Base-by-base conservation (phyloP, 352 stramenopile genomes). In the Blastocystis sp. region DNA sequence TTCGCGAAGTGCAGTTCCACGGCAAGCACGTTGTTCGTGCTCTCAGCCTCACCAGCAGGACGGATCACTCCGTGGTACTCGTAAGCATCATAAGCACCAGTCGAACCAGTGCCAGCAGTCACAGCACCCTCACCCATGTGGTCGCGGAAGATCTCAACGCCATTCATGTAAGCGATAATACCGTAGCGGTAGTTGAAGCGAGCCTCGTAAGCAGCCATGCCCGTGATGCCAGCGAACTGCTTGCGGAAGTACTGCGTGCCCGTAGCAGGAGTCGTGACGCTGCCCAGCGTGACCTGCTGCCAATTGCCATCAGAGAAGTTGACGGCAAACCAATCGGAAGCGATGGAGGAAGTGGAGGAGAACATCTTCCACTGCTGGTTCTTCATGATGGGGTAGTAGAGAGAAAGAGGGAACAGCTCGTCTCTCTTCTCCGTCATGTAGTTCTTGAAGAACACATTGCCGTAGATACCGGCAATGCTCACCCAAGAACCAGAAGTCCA, bases 81-180 rank as follows among this genome's bases (percentile, higher is more conserved):
- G 45, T 28, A 21, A 21, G 17, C 52, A 2, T 21, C 2, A 14
- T 77, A 77, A 0, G 19, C 24, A 19, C 66, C 66, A 61, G 66
- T 60, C 61, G 66, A 34, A 0, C 38, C 4, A 3, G 66, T 59
- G 38, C 1, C 0, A 0, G 14, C 1, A 21, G n/a, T 59, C 3
- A 54, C 52, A 24, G 7, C 40, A 28, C 66, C 66, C 9, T 10
- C 9, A 60, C 38, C 38, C 40, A 77, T 60, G 40, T 77, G 54
- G 1, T 77, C 66, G 60, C 66, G 66, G 34, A 42, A 77, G 3
- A 77, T 43, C 60, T 77, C 66, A 7, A 0, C 43, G 28, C 66
- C 66, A 10, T 77, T 77, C 38, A 77, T 77, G 34, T 77, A 77
- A 43, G 66, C 66, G 60, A 77, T 38, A 0, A 77, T 60, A 61